Base-by-base conservation (phyloP, 1,284 basidiomycete genomes). In the Schizophyllum commune region DNA sequence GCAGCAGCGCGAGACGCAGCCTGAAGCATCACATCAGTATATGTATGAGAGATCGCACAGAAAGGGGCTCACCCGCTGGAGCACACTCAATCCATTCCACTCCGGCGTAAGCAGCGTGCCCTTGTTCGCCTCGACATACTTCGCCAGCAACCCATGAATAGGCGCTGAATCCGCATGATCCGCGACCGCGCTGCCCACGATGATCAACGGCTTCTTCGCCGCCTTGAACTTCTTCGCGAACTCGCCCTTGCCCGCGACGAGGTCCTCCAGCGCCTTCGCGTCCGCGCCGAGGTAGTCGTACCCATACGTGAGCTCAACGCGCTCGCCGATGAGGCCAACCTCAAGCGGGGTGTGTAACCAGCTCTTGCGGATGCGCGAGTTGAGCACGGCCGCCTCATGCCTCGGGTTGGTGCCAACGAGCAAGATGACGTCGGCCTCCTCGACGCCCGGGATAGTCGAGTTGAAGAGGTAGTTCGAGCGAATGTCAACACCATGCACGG, bases 381-480 rank as follows among this genome's bases (percentile, higher is more conserved):
- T 99, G 71, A 99, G 82, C 62, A 98, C 96, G 34, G 97, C 92
- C 7, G 95, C 97, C 77, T 99, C 97, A 73, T 98, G 96, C 56
- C 97, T 85, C 13, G 96, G 96, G 78, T 99, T 98, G 60, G 95
- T 98, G 66, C 96, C 96, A 68, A 99, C 87, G 47, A 99, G 86
- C 19, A 99, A 85, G 66, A 99, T 92, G 39, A 80, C 92, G 71
- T 99, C 97, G 32, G 96, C 96, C 63, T 91, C 83, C 71, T 97
- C 96, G 55, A 96, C 83, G 55, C 92, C 92, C 52, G 93, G 87
- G 65, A 99, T 95, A 51, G 90, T 93, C n/a, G 89, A 82, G 78
- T 98, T 98, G 83, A 99, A 97, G 55, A 96, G 86, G 78, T 98
- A 99, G 79, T 97, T 98, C 52, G 93, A 92, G 65, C 97, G 92